Base-by-base conservation (phyloP, 2,329 filamentous ascomycete species). In the Acrodontium crateriforme region DNA sequence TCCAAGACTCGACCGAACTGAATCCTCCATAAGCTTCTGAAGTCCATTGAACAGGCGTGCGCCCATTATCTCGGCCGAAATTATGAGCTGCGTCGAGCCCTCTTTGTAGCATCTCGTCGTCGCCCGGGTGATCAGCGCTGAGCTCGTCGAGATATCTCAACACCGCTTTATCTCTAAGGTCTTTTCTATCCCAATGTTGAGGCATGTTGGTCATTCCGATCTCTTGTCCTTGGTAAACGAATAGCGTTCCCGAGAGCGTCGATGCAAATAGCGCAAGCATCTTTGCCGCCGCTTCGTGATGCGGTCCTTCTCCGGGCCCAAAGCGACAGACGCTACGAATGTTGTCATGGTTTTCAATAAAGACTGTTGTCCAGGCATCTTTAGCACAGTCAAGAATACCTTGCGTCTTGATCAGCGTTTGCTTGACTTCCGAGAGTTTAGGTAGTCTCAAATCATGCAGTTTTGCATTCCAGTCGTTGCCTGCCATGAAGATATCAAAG, bases 21-120 rank as follows among this genome's bases (percentile, higher is more conserved):
- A 80, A 80, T 2, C 76, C 76, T 0, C 69, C 71, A 37, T 74
- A 62, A 0, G 55, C 54, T n/a, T 25, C 36, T 1, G 49, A 58
- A 30, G 62, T 62, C 76, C 76, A 81, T 37, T 76, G 72, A 56
- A 82, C 70, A 0, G 76, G 76, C 3, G 71, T 65, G n/a, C 76
- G 62, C 6, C 72, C 65, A 44, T 81, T 34, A 17, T 42, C 40
- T n/a, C 40, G 29, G 6, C 21, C 21, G 10, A 23, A 18, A 36
- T 36, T 25, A 39, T 41, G 23, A 29, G 35, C 23, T 39, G 35
- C 33, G 37, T 24, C 21, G n/a, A 23, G 21, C 21, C 21, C 21
- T 10, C 21, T 23, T 8, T 27, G 14, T n/a, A 41, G 32, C 27
- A 26, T 38, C 12, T 37, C 25, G 9, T 35, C 29, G 31, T 43